Base-by-base conservation (phyloP, 768 basidiomycete genomes). In the Kwoniella dejecticola region DNA sequence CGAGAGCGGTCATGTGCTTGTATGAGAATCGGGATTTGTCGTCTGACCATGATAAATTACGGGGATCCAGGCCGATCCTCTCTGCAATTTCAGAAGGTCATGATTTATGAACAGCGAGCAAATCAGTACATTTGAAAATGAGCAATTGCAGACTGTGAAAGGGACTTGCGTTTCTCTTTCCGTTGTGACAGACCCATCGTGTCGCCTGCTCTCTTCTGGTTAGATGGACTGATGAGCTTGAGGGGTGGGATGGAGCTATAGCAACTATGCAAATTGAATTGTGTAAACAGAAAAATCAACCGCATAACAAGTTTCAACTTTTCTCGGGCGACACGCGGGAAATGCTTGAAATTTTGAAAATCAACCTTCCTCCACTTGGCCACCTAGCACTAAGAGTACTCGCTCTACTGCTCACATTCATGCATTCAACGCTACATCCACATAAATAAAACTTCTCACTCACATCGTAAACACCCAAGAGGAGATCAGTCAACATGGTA, bases 1-100 rank as follows among this genome's bases (percentile, higher is more conserved):
- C 79, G 19, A 79, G 67, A 2, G 72, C 65, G 23, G 62, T 65
- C 54, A 80, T 75, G 64, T 78, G 76, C 54, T 78, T 74, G 52
- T 74, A 76, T 0, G 78, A 79, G 66, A 80, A 80, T 11, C 78
- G 68, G 30, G 59, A 61, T 17, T 74, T 71, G 57, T 80, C 78
- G 55, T 76, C 69, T 24, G 74, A 73, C 79, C 79, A 80, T 41
- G 71, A 68, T 17, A 80, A 64, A 61, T 80, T 80, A n/a, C 79
- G 70, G 13, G 79, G 79, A 66, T 80, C 79, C 49, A 66, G 57
- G 13, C 78, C 76, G 53, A 78, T 77, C 40, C 72, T 68, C 63
- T 79, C 73, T 72, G n/a, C n/a, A n/a, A n/a, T n/a, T n/a, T n/a
- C n/a, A n/a, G n/a, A n/a, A n/a, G n/a, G n/a, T n/a, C n/a, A n/a